Conservation (phyloP, 148 eudicot species). For the Vaccinium myrtillus region DNA sequence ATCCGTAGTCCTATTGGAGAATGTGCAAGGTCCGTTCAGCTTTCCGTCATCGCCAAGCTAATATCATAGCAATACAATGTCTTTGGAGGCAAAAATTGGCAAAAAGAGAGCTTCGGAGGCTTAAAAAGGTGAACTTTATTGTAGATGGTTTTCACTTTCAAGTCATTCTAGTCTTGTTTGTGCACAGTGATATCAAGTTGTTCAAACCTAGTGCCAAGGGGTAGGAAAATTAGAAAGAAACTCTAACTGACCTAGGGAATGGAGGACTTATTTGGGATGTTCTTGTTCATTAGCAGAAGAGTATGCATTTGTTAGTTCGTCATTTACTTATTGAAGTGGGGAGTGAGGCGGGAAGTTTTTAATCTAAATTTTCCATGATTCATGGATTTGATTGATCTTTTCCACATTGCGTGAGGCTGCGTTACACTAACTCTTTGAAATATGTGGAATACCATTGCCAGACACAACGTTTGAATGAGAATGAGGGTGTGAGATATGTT, state of each 20-base stretch:
- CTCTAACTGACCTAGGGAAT: neutral
- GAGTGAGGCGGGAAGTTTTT: neutral
- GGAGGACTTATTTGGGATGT: neutral
- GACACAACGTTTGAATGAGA: neutral
- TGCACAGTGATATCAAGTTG: neutral
- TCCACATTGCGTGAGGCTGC: neutral
- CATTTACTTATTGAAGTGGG: neutral
- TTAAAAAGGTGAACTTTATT: slow-evolving; percentile 57
- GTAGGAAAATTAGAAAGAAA: neutral
- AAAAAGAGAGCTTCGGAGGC: slow-evolving; percentile 62
- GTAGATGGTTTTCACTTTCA: neutral
- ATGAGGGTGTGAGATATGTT: neutral
- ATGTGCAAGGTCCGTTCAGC: slow-evolving; percentile 58
- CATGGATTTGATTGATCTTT: neutral
- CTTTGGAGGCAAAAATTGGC: slow-evolving; percentile 90
- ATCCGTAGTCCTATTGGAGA: slow-evolving; percentile 80
- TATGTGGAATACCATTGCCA: neutral
- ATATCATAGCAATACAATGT: slow-evolving; percentile 75
- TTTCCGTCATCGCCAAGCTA: slow-evolving; percentile 57
- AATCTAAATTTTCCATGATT: neutral
- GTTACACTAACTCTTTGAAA: neutral
- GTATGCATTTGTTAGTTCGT: neutral
- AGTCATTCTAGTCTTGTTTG: neutral
- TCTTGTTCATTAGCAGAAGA: neutral
- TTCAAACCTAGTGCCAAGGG: neutral